Evolutionary conservation across 768 basidiomycete genomes (phyloP).

Genomic region (Boletellus sp.): DNA sequence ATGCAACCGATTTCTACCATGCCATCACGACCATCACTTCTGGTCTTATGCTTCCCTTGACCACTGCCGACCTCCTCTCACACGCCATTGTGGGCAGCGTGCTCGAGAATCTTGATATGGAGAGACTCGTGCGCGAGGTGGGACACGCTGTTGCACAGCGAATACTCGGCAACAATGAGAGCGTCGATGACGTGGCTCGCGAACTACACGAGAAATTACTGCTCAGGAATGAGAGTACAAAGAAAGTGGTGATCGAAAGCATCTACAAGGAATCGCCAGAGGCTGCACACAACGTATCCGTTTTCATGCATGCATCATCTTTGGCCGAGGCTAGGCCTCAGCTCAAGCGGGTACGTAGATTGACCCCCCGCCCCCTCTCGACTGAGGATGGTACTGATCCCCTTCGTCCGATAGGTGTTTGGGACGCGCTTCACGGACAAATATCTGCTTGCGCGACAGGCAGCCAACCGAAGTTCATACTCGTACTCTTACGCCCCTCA

Average conservation of each 20-base stretch:
- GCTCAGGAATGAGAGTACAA: conserved; percentile 92
- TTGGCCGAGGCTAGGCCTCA: conserved; percentile 71
- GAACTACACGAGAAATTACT: conserved; percentile 90
- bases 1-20: conserved; percentile 92
- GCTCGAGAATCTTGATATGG: conserved; percentile 97
- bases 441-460: conserved; percentile 74
- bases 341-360: conserved; percentile 65
- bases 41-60: conserved; percentile 93
- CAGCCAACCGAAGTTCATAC: conserved; percentile 49
- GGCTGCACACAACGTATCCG: conserved; percentile 82
- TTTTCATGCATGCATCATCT: conserved; percentile 72
- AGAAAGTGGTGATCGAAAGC: conserved; percentile 93
- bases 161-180: conserved; percentile 89
- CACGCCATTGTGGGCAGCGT: conserved; percentile 97
- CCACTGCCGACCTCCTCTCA: conserved; percentile 89
- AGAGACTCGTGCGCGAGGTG: conserved; percentile 90
- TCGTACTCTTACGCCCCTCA: conserved; percentile 54
- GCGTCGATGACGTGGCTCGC: conserved; percentile 92
- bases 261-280: conserved; percentile 93
- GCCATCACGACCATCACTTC: conserved; percentile 91
- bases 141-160: conserved; percentile 90
- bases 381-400: conserved; percentile 5
- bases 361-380: no score
- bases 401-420: conserved; percentile 55
- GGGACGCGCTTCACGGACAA: conserved; percentile 98